Percentiles rank a stretch among this genome's conserved stretches.
These are phyloP conservation scores for Caloboletus inedulis DNA, from an alignment of 1,284 basidiomycete species.

Conservation along the genomic window DNA sequence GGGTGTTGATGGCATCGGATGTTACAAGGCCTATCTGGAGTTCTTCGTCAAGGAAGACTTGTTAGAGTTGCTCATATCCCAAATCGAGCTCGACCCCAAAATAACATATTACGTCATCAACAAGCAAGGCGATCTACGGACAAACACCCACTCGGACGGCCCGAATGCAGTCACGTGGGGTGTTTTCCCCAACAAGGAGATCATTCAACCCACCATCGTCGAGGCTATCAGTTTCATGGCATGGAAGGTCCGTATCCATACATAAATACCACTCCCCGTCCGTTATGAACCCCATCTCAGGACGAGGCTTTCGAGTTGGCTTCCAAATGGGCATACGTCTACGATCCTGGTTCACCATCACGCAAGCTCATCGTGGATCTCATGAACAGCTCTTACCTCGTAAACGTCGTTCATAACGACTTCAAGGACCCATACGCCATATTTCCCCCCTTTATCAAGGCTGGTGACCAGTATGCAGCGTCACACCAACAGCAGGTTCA, in stretches of 20 bases:
- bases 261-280: not conserved
- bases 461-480: conserved; percentile 58
- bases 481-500: conserved; percentile 31
- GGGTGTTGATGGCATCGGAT: not conserved
- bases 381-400: conserved; percentile 84
- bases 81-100: conserved; percentile 85
- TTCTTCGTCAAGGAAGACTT: conserved; percentile 81
- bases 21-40: conserved; percentile 95
- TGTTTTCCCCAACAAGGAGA: conserved; percentile 97
- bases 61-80: conserved; percentile 72
- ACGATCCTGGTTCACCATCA: conserved; percentile 75
- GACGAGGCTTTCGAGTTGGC: conserved; percentile 98
- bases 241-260: conserved; percentile 69
- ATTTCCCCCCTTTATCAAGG: conserved; percentile 83
- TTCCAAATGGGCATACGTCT: conserved; percentile 89
- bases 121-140: conserved; percentile 86
- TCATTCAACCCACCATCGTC: conserved; percentile 97
- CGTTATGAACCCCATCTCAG: conserved; percentile 36
- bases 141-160: conserved; percentile 89
- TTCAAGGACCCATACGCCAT: conserved; percentile 84
- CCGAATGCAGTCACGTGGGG: conserved; percentile 99
- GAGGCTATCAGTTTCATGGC: conserved; percentile 97
- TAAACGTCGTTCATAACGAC: conserved; percentile 98
- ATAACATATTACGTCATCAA: conserved; percentile 98
- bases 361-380: conserved; percentile 75